These are phyloP conservation scores for Musa itinerans DNA, from an alignment of 176 grass and related monocot genomes.

Conservation along the genomic window DNA sequence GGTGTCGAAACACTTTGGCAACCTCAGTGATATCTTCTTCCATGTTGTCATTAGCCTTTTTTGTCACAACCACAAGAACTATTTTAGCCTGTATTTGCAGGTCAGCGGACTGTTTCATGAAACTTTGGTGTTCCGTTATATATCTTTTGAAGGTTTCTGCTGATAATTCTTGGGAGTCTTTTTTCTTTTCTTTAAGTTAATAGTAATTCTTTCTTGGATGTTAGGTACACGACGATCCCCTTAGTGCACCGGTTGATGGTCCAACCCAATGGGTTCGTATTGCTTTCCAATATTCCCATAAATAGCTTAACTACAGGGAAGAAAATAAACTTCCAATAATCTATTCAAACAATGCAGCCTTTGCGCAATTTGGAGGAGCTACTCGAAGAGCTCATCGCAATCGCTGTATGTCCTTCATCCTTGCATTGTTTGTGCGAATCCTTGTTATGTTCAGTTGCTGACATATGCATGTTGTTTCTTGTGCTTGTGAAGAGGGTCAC, in stretches of 20 bases:
- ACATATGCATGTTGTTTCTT: background rate
- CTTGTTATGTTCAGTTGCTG: constrained; percentile 3
- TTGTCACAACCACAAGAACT: too few relatives aligned
- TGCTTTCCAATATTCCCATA: constrained; percentile 6
- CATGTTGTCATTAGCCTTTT: too few relatives aligned
- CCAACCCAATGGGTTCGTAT: constrained; percentile 87
- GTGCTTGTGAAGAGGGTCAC: constrained; percentile 36
- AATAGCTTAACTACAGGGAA: constrained; percentile 8
- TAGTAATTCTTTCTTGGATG: background rate
- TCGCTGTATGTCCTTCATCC: constrained; percentile 54
- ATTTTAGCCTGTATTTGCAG: too few relatives aligned
- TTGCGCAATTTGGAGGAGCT: constrained; percentile 79
- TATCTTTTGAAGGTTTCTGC: background rate
- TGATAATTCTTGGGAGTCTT: background rate
- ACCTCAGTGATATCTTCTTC: too few relatives aligned
- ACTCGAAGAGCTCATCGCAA: constrained; percentile 74
- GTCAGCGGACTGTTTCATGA: too few relatives aligned
- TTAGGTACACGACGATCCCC: constrained; percentile 86
- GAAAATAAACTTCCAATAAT: background rate
- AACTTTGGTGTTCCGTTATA: too few relatives aligned
- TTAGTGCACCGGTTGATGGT: constrained; percentile 83
- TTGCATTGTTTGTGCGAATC: background rate
- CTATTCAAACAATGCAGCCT: constrained; percentile 35
- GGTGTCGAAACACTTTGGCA: too few relatives aligned
- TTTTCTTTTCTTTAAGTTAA: too few relatives aligned